Base-by-base conservation (phyloP, 2,329 filamentous ascomycete species). In the Talaromyces verruculosus region DNA sequence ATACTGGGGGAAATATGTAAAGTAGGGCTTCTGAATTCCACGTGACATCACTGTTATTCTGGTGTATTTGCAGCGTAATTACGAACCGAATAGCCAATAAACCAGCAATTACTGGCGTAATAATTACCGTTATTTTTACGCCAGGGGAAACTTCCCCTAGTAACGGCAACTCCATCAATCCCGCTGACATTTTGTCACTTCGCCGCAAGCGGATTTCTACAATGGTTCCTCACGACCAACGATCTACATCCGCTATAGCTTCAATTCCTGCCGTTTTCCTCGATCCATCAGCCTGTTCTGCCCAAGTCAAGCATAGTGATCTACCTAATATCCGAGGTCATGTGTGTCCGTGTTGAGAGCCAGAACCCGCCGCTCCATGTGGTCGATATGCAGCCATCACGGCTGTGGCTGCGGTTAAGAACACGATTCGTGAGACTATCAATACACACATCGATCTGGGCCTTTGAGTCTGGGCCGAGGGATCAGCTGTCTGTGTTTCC, bases 11-110 rank as follows among this genome's bases (percentile, higher is more conserved):
- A 45, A 43, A 43, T 53, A 43, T 33, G 30, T 1, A 22, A 22
- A 37, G 28, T 64, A 64, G 62, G 62, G 62, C 41, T 57, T 25
- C 22, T 17, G 49, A 47, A 58, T 17, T 37, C n/a, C 62, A 64
- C 62, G 62, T 64, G 62, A 58, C 51, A 57, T 63, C 37, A 53
- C 17, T 25, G 35, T 30, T 41, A 43, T 43, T 45, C 8, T 10
- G 5, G 13, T 11, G 49, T 64, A 63, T 64, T 58, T 33, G n/a
- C 25, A 15, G 25, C 25, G 61, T 58, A 57, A 64, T 64, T 47
- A 58, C 30, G 10, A 37, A 15, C 15, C 30, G n/a, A 4, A 10
- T 19, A 19, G 22, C 15, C 15, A 25, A 28, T 30, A n/a, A 59
- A 8, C 2, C 2, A 10, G 3, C 19, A 35, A 4, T 7, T 8